Conservation (phyloP, 495 filamentous ascomycete species). For the Physcia stellaris region DNA sequence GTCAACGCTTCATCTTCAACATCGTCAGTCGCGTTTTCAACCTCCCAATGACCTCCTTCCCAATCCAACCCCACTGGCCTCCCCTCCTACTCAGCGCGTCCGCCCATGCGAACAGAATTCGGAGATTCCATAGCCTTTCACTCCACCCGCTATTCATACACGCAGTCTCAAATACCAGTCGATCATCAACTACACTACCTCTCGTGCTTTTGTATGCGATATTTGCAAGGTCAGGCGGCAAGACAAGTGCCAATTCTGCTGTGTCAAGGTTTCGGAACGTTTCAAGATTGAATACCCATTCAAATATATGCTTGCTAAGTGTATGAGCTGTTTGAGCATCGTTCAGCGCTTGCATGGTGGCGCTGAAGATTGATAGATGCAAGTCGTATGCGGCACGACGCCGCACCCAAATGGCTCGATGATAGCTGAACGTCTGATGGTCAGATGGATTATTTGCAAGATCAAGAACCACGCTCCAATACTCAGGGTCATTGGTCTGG, state of each 20-base stretch:
- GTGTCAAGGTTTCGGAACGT: conserved; percentile 53
- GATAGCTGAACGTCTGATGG: conserved; percentile 53
- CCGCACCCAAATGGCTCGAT: conserved; percentile 69
- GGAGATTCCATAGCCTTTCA: conserved; percentile 62
- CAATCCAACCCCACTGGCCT: conserved; percentile 21
- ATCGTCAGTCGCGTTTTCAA: conserved; percentile 22
- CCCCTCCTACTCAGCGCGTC: conserved; percentile 31
- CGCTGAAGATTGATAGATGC: conserved; percentile 56
- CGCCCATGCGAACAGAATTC: conserved; percentile 70
- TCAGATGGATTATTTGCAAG: conserved; percentile 50
- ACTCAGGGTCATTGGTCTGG: conserved; percentile 52
- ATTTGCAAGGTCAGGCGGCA: conserved; percentile 39
- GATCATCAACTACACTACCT: conserved; percentile 62
- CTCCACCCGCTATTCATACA: conserved; percentile 43
- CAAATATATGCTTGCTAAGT: conserved; percentile 35
- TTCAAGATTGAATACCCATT: conserved; percentile 63
- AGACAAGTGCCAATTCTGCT: conserved; percentile 60
- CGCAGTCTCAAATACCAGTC: conserved; percentile 54
- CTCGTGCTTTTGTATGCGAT: conserved; percentile 34
- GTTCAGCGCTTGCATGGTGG: conserved; percentile 54
- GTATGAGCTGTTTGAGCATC: conserved; percentile 16
- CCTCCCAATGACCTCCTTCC: conserved; percentile 21
- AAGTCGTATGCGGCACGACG: conserved; percentile 59
- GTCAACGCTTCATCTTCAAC: conserved; percentile 28
- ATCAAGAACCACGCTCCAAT: conserved; percentile 78